phyloP scores from a whole-genome alignment of 768 basidiomycete species.

The Pholiota microspora region DNA sequence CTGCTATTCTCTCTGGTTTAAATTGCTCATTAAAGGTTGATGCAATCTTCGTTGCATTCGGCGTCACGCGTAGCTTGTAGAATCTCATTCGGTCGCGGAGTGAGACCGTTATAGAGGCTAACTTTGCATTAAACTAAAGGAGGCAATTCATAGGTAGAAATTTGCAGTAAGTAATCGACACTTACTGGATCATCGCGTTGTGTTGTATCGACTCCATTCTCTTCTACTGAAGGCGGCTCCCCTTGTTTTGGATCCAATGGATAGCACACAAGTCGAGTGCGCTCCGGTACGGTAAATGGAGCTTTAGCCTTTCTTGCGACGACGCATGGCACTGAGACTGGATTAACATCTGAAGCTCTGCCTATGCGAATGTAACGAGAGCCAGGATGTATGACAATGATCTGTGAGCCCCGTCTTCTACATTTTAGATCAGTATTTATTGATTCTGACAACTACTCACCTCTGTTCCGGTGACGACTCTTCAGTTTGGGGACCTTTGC shows the following conservation, averaged over 20 bases:
- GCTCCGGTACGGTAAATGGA: slow-evolving; percentile 39
- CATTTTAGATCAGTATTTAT: slow-evolving; percentile 19
- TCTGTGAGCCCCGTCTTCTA: slow-evolving; percentile 70
- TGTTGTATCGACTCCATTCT: not conserved
- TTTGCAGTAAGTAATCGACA: not conserved
- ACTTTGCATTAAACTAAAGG: slow-evolving; percentile 70
- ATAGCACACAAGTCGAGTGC: slow-evolving; percentile 52
- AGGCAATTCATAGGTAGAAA: not conserved
- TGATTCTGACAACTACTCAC: slow-evolving; percentile 27
- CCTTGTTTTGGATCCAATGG: slow-evolving; percentile 38
- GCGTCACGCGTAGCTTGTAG: slow-evolving; percentile 77
- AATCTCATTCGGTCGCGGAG: slow-evolving; percentile 83
- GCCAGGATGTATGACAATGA: slow-evolving; percentile 79
- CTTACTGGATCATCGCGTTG: slow-evolving; percentile 58
- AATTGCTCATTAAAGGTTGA: slow-evolving; percentile 82
- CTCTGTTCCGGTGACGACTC: slow-evolving; percentile 42
- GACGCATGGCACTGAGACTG: slow-evolving; percentile 64
- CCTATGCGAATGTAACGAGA: slow-evolving; percentile 74
- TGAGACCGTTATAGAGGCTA: slow-evolving; percentile 67
- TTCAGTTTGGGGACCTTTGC: slow-evolving; percentile 44
- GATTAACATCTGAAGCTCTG: slow-evolving; percentile 73
- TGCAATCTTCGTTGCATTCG: slow-evolving; percentile 66
- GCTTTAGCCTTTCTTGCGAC: slow-evolving; percentile 64
- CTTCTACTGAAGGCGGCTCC: slow-evolving; percentile 8
- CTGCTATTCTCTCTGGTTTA: slow-evolving; percentile 81